Percentiles rank a stretch among this genome's conserved stretches.
These are phyloP conservation scores for Rhodotorula sp. DNA, from an alignment of 1,284 basidiomycete species.

Conservation along the genomic window DNA sequence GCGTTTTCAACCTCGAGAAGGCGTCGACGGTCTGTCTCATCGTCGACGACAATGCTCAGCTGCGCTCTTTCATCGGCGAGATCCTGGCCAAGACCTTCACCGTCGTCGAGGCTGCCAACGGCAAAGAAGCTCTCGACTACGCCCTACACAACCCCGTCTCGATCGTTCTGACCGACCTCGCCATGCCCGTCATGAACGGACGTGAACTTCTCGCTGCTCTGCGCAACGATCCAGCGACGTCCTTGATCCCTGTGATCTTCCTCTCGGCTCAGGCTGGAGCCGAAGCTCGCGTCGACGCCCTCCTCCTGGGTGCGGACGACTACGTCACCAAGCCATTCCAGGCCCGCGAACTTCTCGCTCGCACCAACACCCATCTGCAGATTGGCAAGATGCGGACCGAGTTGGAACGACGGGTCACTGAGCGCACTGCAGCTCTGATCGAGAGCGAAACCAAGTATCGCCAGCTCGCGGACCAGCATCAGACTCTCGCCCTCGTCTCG, in stretches of 20 bases:
- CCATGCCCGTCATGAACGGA: conserved; percentile 40
- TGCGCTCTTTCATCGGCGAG: conserved; percentile 35
- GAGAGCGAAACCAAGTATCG: conserved; percentile 39
- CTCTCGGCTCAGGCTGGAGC: conserved; percentile 43
- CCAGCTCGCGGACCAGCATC: conserved; percentile 40
- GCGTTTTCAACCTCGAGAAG: conserved; percentile 24
- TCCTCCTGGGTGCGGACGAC: conserved; percentile 44
- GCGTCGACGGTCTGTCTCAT: conserved; percentile 18
- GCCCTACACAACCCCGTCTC: conserved; percentile 29
- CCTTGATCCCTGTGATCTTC: conserved; percentile 42
- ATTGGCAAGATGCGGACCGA: conserved; percentile 43
- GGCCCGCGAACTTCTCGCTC: conserved; percentile 43
- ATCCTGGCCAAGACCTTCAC: conserved; percentile 41
- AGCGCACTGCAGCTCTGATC: conserved; percentile 41
- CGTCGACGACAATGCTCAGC: conserved; percentile 30
- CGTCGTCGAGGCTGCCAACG: conserved; percentile 37
- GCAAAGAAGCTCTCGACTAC: conserved; percentile 39
- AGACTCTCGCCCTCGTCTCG: conserved; percentile 39
- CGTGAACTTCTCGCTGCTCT: conserved; percentile 39
- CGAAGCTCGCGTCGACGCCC: conserved; percentile 43
- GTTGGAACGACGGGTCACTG: conserved; percentile 42
- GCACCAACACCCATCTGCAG: conserved; percentile 44
- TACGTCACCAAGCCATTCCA: conserved; percentile 45
- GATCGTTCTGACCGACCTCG: conserved; percentile 43
- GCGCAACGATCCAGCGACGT: conserved; percentile 31